Evolutionary conservation across 345 rosid species (phyloP).

Genomic region (Adansonia digitata): DNA sequence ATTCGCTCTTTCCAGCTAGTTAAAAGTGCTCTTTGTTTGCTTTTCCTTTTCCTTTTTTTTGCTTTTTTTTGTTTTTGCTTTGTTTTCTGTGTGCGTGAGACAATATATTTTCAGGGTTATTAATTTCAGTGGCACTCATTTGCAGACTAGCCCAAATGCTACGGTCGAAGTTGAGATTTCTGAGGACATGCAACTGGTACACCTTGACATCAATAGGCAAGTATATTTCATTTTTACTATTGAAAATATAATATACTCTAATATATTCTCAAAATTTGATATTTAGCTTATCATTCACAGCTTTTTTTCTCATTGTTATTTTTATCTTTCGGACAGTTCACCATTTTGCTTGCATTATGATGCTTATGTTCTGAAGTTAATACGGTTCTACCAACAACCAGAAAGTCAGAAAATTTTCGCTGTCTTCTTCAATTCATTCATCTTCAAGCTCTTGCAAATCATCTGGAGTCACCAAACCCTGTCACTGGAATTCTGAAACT

Average conservation of each 20-base stretch:
- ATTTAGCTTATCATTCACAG: background rate
- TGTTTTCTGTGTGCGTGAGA: background rate
- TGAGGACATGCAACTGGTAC: conserved; percentile 48
- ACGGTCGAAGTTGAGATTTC: conserved; percentile 52
- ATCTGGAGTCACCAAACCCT: conserved; percentile 30
- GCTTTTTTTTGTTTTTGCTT: background rate
- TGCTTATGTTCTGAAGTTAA: conserved; percentile 35
- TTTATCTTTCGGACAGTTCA: conserved; percentile 19
- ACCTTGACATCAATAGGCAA: conserved; percentile 51
- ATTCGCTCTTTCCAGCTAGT: background rate
- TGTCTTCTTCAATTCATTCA: conserved; percentile 28
- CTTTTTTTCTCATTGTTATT: background rate
- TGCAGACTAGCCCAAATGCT: conserved; percentile 42
- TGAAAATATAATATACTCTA: background rate
- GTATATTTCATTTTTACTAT: background rate
- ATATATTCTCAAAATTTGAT: background rate
- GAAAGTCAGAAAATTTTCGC: conserved; percentile 22
- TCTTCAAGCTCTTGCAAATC: conserved; percentile 39
- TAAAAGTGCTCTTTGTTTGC: background rate
- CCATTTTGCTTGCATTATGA: conserved; percentile 40
- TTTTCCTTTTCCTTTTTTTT: too few relatives aligned
- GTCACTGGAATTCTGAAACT: conserved; percentile 30
- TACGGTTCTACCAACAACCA: conserved; percentile 24
- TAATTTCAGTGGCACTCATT: background rate
- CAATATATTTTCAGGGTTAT: background rate